Conservation (phyloP, 2,329 filamentous ascomycete species). For the Gnomoniopsis sp. region DNA sequence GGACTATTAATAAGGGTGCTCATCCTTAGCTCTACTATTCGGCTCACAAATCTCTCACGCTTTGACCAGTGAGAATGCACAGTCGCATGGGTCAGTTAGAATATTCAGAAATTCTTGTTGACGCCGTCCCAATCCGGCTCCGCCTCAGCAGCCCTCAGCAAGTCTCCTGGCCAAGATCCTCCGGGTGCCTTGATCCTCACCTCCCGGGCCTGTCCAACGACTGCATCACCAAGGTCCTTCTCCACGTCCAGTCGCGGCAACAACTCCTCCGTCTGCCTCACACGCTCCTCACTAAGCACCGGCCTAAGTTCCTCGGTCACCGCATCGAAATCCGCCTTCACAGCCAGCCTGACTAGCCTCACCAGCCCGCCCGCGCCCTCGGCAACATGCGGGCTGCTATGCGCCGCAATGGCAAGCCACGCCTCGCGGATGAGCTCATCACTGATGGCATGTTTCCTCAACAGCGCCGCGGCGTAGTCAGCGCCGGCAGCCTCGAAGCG, state of each 20-base stretch:
- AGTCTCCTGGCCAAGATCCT: constrained; percentile 21
- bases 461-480: constrained; percentile 26
- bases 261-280: constrained; percentile 15
- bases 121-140: constrained; percentile 24
- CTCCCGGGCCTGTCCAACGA: constrained; percentile 20
- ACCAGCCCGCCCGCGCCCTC: constrained; percentile 33
- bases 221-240: constrained; percentile 24
- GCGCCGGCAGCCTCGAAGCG: constrained; percentile 32
- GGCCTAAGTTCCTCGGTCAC: not conserved
- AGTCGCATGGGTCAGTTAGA: too few species aligned
- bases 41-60: too few species aligned
- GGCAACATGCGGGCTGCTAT: constrained; percentile 33
- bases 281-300: not conserved
- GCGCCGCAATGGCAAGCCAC: constrained; percentile 34
- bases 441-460: constrained; percentile 24
- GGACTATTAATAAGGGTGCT: not conserved
- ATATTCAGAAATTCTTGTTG: constrained; percentile 21
- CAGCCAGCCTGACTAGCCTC: constrained; percentile 28
- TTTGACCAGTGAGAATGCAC: too few species aligned
- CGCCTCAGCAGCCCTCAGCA: constrained; percentile 21
- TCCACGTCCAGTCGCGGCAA: constrained; percentile 24
- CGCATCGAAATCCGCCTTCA: constrained; percentile 30
- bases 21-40: not conserved
- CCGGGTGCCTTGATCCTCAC: constrained; percentile 21
- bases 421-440: constrained; percentile 26